Conservation (phyloP, 805 yeast genomes). For the Middelhovenomyces tepae region DNA sequence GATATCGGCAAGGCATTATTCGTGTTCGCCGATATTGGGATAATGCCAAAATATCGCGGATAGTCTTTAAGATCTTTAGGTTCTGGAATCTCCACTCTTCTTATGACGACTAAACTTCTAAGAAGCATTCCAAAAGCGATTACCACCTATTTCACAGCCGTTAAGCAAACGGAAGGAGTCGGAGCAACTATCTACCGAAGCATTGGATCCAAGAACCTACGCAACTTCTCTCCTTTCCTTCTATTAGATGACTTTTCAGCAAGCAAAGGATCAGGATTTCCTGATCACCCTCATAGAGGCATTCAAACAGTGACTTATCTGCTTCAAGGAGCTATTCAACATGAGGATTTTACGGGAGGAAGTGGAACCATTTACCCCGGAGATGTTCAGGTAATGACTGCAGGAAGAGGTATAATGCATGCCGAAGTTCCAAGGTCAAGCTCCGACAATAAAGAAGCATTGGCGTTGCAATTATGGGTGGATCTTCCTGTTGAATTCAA, state of each 20-base stretch:
- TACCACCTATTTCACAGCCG: too few species aligned
- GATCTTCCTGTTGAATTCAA: not conserved
- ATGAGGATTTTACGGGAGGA: constrained; percentile 1
- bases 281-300: constrained; percentile 2
- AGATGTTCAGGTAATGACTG: constrained; percentile 1
- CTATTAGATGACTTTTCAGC: not conserved
- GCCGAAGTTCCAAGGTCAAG: constrained; percentile 1
- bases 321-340: not conserved
- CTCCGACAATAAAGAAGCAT: not conserved
- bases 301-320: not conserved
- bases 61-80: too few species aligned
- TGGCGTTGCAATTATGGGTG: constrained; percentile 1
- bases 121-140: too few species aligned
- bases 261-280: not conserved
- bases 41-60: too few species aligned
- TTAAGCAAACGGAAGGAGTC: constrained; percentile 1
- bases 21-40: too few species aligned
- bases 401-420: constrained; percentile 1
- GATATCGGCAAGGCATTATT: too few species aligned
- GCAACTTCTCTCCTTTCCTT: not conserved
- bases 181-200: not conserved
- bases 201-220: constrained; percentile 1
- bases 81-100: too few species aligned
- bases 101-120: too few species aligned
- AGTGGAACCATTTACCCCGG: not conserved